Base-by-base conservation (phyloP, 2,329 filamentous ascomycete species). In the Fusarium sp. region DNA sequence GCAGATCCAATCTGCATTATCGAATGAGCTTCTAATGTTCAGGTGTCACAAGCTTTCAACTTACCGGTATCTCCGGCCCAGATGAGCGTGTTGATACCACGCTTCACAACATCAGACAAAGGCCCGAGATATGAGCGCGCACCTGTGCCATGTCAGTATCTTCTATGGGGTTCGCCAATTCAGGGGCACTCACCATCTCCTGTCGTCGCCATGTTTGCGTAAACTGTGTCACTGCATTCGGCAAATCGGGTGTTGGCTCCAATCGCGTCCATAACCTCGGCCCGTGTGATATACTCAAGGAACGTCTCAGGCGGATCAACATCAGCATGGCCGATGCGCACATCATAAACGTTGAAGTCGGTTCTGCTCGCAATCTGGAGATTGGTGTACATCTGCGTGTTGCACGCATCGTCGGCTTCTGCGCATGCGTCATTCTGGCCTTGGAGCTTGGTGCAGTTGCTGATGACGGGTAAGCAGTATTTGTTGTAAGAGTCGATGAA, bases 41-140 rank as follows among this genome's bases (percentile, higher is more conserved):
- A 20, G 20, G 21, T 29, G n/a, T 43, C 25, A 39, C 33, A 39
- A 18, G 14, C 10, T 36, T 21, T 5, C 14, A 41, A 67, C 72
- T 67, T 58, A 77, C 77, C 78, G 4, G 85, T 81, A 54, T 87
- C 86, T 33, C 85, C 85, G 0, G 85, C 84, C 84, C 84, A 88
- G 41, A 87, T 75, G 4, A 87, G 69, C 2, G 84, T 81, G 21
- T 77, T 79, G 31, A 87, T 80, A 4, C 82, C 83, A 10, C 80
- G 80, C 63, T 82, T 76, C 18, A 86, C 80, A 4, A 87, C 80
- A 2, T 76, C 72, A 2, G 80, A 79, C 11, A 87, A 75, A 1
- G 77, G 76, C 4, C 76, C 66, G 15, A 85, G 74, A 68, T 84
- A 82, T 23, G 82, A 83, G 17, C 82, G 80, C 17, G 80, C 72